Evolutionary conservation across 2,329 filamentous ascomycete species (phyloP), one percentile per base, ranked within the genome.

Genomic region (Thielaviopsis euricoi): DNA sequence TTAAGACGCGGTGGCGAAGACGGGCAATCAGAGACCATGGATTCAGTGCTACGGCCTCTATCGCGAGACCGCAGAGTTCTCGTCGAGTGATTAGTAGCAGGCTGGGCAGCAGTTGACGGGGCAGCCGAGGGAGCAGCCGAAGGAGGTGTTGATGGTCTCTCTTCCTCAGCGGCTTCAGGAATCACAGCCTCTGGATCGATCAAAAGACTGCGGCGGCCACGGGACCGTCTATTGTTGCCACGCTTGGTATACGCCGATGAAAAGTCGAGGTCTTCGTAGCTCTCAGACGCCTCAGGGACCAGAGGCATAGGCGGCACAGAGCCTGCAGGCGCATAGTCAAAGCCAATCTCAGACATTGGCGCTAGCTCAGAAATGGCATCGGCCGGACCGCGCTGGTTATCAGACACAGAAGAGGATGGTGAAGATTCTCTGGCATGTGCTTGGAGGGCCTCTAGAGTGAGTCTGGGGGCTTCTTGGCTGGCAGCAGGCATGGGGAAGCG

Each of bases 221-320:
- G 53, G 9, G 51, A 57, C 4, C 55, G 56, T 19, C 53, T 55
- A 6, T 56, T 60, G 52, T 22, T 53, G 37, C n/a, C 50, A 29
- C 52, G 57, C 33, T 51, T 56, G n/a, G 49, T 53, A 10, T 51
- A 55, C 15, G 46, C 17, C 3, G 54, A 57, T 6, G 59, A 49
- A 25, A 60, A 60, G 33, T 60, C 59, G 3, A 60, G 50, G 22
- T 60, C 59, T 22, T 58, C 33, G 19, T 60, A 56, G 21, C 53
- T 52, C 19, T 60, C 59, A 23, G 57, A 53, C 19, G 40, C 29
- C 17, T 56, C 54, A 10, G 52, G 9, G 21, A 54, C 10, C 13
- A 52, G 29, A 19, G 37, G 53, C 48, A 50, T 43, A n/a, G 55
- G 23, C 12, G 50, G 51, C 26, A 52, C 33, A 22, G 56, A 50